Base-by-base conservation (phyloP, 2,329 filamentous ascomycete genomes). In the Penicillium psychrosexuale region DNA sequence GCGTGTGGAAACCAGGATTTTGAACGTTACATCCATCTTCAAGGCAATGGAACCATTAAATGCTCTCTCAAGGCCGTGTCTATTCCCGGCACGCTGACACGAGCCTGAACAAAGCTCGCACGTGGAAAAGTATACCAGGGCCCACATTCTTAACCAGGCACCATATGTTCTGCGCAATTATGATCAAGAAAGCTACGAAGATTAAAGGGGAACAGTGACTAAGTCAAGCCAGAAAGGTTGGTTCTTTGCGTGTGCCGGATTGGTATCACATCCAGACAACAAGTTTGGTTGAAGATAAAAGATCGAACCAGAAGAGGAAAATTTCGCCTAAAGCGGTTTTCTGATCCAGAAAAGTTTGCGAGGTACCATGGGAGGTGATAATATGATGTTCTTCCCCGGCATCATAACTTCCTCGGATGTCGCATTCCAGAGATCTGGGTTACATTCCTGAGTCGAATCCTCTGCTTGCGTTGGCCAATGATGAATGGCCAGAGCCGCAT, bases 371-470 rank as follows among this genome's bases (percentile, higher is more conserved):
- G 37, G 15, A 28, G 24, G 37, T 42, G 38, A 44, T 36, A 9
- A 5, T 15, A 5, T 15, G n/a, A 54, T 11, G 24, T 12, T 13
- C 3, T 31, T 12, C 4, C 38, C 28, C 33, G 38, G 55, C 51
- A 57, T 58, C 47, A 51, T 51, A 31, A 44, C 36, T n/a, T 24
- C 17, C 17, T 30, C 22, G 24, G 27, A 47, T 34, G 51, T 56
- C 45, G 36, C 58, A 61, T 61, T 61, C 51, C 56, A 50, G 24
- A 15, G 30, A 47, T 24, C 44, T 39, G 33, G 49, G 59, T 61
- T 58, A 42, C 59, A 62, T 62, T 62, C 60, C 33, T 58, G 34
- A 52, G 51, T 47, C 38, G 28, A 39, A 38, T 15, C 15, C 12
- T 9, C 53, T 53, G 42, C 37, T 52, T 58, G 39, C 33, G 42